These are phyloP conservation scores for Sequoia sempervirens DNA, from an alignment of 75 land plant species.

Conservation along the genomic window DNA sequence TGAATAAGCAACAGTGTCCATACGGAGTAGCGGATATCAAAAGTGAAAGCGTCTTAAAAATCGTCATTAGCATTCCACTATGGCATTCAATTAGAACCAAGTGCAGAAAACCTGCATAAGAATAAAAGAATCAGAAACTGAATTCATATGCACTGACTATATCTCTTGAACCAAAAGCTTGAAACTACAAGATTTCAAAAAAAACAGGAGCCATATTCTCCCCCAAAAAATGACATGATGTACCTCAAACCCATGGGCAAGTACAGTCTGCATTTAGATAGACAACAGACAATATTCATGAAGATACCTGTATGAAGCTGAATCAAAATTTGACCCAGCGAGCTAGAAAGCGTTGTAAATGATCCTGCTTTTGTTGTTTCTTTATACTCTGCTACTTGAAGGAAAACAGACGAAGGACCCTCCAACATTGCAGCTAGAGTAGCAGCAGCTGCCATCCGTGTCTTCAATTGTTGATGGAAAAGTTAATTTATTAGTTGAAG, in stretches of 20 bases:
- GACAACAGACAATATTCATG: neutral
- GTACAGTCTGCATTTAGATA: neutral
- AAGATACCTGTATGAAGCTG: conserved; percentile 83
- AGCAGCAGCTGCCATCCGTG: conserved; percentile 74
- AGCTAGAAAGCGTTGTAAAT: conserved; percentile 83
- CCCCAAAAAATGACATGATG: neutral
- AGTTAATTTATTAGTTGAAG: neutral
- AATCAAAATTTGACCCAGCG: conserved; percentile 83
- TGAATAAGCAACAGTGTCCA: conserved; percentile 14
- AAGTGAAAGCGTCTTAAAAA: conserved; percentile 81
- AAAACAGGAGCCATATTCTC: neutral
- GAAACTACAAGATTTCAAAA: neutral
- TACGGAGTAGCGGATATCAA: conserved; percentile 89
- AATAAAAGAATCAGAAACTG: neutral
- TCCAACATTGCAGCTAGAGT: conserved; percentile 75
- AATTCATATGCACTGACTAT: neutral
- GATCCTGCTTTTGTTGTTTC: conserved; percentile 67
- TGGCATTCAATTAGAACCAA: conserved; percentile 64
- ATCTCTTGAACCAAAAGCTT: neutral
- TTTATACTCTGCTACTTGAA: conserved; percentile 92
- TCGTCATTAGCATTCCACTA: conserved; percentile 50
- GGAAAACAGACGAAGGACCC: conserved; percentile 62
- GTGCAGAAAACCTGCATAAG: conserved; percentile 59
- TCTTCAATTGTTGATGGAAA: conserved; percentile 29
- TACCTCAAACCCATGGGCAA: neutral